Base-by-base conservation (phyloP, 148 eudicot genomes). In the Chenopodium formosanum region DNA sequence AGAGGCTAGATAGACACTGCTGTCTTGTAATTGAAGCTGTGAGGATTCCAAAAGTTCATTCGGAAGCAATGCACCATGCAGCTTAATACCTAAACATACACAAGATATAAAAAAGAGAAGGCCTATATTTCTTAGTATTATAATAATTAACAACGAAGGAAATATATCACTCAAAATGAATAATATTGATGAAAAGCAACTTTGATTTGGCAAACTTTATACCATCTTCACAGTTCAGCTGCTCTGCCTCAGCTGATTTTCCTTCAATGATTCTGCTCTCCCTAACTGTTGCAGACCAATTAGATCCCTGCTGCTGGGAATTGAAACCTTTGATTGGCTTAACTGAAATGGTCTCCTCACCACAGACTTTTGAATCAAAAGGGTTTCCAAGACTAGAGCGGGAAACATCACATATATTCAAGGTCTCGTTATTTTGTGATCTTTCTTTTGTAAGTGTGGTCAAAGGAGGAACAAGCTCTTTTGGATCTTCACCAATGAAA, bases 181-280 rank as follows among this genome's bases (percentile, higher is more conserved):
- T 62, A 8, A 62, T 62, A 22, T 20, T 62, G 4, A 62, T 70
- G 53, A 70, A 3, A 32, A 56, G 52, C 27, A 62, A 19, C 20
- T 50, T 56, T 56, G 22, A 56, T 56, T 37, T 68, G 37, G 56
- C 76, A 56, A 37, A 12, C n/a, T 69, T 62, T 75, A 52, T 79
- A 79, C 40, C 48, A 13, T 29, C 58, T 50, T 70, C 81, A 75
- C 67, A 32, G 32, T 46, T 32, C 14, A 14, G 23, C 12, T 70
- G 50, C 74, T 56, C 69, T 37, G 19, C 6, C 80, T 64, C 76
- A 19, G 44, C 44, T 40, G 9, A 6, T 9, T 22, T n/a, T 25
- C 66, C 25, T 62, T 62, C 66, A 62, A 62, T n/a, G 66, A 62
- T 20, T 20, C 66, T 20, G 66, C n/a, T 20, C 23, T 62, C 25